Base-by-base conservation (phyloP, 768 basidiomycete species). In the Kwoniella heveanensis region DNA sequence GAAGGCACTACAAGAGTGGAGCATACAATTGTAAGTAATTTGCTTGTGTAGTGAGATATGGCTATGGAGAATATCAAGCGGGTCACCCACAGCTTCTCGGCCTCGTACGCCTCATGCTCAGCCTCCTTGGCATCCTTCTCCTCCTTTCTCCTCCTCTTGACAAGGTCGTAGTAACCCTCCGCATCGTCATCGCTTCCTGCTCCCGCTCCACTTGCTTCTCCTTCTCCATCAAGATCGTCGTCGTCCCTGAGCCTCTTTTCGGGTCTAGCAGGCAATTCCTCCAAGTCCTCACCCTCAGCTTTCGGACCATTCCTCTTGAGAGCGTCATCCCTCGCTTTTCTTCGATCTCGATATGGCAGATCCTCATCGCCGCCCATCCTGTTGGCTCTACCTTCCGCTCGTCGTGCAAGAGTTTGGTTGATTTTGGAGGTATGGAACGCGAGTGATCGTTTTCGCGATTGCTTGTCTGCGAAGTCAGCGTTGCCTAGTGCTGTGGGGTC, bases 401-500 rank as follows among this genome's bases (percentile, higher is more conserved):
- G 85, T 64, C 90, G 84, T 12, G 88, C 86, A 57, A 87, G 85
- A 6, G 91, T 86, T 61, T 88, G 87, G 76, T 91, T 91, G 72
- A 99, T 94, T 77, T 89, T 90, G 57, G 90, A 86, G 4, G 92
- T 92, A 80, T 98, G 91, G 86, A 98, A 99, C 36, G 90, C 88
- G 30, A 98, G 85, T 7, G 90, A 86, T 68, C 89, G 89, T 69
- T 87, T 88, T 60, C 89, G 87, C 2, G 89, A 87, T 21, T 83
- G 85, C 78, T 96, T 96, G 82, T 97, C 95, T 5, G 84, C 85
- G 22, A 88, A 85, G 69, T 97, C 95, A 10, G 86, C 86, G 32
- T 84, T 81, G 61, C 85, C 84, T 19, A 98, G 84, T 17, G 84
- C 78, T 0, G 85, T 85, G 2, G 86, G 83, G 74, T 98, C 96